Evolutionary conservation across 2,329 filamentous ascomycete species (phyloP), one percentile per base, ranked within the genome.

Genomic region (Exophiala phaeomuriformis): DNA sequence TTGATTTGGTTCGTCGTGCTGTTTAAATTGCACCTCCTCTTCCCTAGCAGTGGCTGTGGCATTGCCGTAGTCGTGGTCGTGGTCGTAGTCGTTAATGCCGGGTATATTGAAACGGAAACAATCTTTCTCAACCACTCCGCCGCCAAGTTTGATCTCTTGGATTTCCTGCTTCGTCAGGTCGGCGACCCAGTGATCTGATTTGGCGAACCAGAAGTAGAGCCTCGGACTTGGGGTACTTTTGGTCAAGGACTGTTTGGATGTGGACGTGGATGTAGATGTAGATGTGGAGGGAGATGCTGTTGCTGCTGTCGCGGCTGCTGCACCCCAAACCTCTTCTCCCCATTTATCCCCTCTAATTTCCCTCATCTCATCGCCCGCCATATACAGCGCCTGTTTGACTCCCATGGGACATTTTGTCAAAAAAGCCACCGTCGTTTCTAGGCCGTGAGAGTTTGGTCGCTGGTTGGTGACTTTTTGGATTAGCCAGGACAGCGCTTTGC

Each of bases 141-240:
- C 9, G 47, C 72, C 74, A 19, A 19, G 19, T 40, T 75, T 66
- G 7, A 69, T 61, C 37, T 65, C 66, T 44, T 83, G 76, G 36
- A 84, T 68, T 39, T 75, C 73, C 60, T 83, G 77, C 35, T 80
- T 69, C 31, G 79, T 82, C 61, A 71, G 68, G 57, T 80, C 72
- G 1, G 79, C 79, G 29, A 84, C 77, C 81, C 81, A 84, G 62
- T 82, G 79, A 63, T 84, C 81, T 45, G 77, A 68, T 35, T 75
- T 68, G 1, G 77, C 80, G 65, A 82, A 84, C 59, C 81, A 76
- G 62, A 84, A 81, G 48, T 75, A 74, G 40, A 84, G 57, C 47
- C 72, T 74, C 1, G 72, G 65, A 54, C 36, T 50, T 7, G 4
- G 6, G 29, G 3, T 19, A 19, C 19, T 19, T 19, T 19, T 19